These are phyloP conservation scores for Miamiensis avidus DNA, from an alignment of 169 alveolate species.

Conservation along the genomic window DNA sequence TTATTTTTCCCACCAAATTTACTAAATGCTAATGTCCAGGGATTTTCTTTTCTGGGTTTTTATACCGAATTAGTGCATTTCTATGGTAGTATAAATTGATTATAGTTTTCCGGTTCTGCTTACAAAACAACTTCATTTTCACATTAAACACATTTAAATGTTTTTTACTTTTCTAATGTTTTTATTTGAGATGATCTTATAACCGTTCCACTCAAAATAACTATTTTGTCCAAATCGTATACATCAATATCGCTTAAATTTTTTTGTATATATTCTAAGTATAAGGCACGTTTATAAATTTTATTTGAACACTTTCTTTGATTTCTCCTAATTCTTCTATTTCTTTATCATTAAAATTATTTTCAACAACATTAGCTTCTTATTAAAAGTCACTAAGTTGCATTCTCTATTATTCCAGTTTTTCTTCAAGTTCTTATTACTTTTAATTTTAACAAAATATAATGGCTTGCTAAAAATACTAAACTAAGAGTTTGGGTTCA, in stretches of 20 bases:
- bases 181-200: slow-evolving; percentile 16
- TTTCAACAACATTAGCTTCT: neutral
- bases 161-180: slow-evolving; percentile 3
- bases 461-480: neutral
- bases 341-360: neutral
- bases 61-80: neutral
- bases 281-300: slow-evolving; percentile 13
- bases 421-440: neutral
- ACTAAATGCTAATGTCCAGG: neutral
- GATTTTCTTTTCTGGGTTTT: neutral
- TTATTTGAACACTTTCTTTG: neutral
- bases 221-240: slow-evolving; percentile 12
- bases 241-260: slow-evolving; percentile 17
- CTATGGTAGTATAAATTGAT: neutral
- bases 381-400: neutral
- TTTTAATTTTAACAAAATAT: too few species aligned
- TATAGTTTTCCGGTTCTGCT: slow-evolving; percentile 26
- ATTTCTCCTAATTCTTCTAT: neutral
- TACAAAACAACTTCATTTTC: neutral
- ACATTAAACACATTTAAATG: slow-evolving; percentile 5
- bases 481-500: neutral
- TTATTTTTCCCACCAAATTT: neutral
- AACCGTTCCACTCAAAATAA: slow-evolving; percentile 11
- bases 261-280: slow-evolving; percentile 8
- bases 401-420: neutral